Base-by-base conservation (phyloP, 352 stramenopile genomes). In the Phytophthora palmivora region DNA sequence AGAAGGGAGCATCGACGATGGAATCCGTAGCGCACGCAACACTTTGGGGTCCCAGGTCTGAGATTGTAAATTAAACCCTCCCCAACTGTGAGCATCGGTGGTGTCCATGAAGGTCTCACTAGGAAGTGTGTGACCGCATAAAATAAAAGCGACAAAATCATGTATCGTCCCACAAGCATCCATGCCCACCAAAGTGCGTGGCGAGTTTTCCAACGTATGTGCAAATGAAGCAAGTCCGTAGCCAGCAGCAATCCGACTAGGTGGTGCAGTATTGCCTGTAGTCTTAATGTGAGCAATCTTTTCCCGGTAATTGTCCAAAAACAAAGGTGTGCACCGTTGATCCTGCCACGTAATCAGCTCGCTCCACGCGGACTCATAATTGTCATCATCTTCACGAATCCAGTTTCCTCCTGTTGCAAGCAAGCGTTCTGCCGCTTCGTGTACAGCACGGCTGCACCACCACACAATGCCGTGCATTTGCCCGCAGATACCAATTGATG, bases 401-500 rank as follows among this genome's bases (percentile, higher is more conserved):
- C 32, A 24, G 6, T 53, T 58, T 32, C 19, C 28, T 47, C 22
- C 49, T 11, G 33, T 51, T 26, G 47, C 37, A 12, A 84, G 58
- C 15, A 88, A 74, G 22, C 50, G 53, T 43, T 70, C 56, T 7
- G 70, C 58, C 16, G 58, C 50, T 0, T 63, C 58, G 10, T 63
- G 30, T 19, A 89, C 78, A 0, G 69, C 65, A 2, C 65, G 74
- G 21, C 78, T 78, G 26, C 70, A 76, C 87, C 87, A 95, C 87
- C 87, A 95, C 38, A 93, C 65, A 43, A 95, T 93, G 6, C 87
- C 87, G 44, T 95, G 87, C 87, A 95, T 95, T 84, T 95, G 86
- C 36, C 86, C 86, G 32, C 87, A 95, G 55, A 95, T 83, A 4
- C 81, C 82, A 30, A 95, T 56, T 0, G 74, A 82, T 19, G 49